phyloP scores from a whole-genome alignment of 331 rosid species.

The Malus hybrid region DNA sequence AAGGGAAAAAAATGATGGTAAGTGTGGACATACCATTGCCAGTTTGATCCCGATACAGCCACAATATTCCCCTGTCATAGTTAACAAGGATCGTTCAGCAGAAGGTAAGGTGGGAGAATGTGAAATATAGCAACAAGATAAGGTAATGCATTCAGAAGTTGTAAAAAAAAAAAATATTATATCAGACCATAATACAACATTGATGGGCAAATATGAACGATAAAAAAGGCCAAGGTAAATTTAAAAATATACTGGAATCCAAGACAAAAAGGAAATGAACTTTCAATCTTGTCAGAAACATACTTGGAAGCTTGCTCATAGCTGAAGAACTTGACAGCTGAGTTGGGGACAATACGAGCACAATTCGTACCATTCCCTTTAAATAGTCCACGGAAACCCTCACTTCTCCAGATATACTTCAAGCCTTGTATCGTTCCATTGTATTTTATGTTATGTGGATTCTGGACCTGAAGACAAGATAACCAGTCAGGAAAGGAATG shows the following conservation, averaged over 20 bases:
- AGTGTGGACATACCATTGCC: conserved; percentile 66
- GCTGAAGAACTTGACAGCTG: conserved; percentile 98
- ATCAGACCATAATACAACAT: neutral
- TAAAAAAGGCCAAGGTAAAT: neutral
- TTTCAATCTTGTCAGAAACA: conserved; percentile 17
- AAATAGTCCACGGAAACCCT: conserved; percentile 92
- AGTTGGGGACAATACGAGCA: conserved; percentile 97
- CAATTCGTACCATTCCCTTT: conserved; percentile 98
- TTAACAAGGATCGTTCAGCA: conserved; percentile 16
- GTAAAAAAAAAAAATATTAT: neutral
- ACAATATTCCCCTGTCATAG: conserved; percentile 68
- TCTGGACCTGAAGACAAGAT: conserved; percentile 71
- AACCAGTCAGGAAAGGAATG: neutral
- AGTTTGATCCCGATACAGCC: conserved; percentile 63
- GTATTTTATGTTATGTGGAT: conserved; percentile 87
- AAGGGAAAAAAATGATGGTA: neutral
- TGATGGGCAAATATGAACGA: neutral
- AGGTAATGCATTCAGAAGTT: neutral
- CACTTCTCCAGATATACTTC: conserved; percentile 93
- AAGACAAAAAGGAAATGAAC: neutral
- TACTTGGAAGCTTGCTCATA: conserved; percentile 97
- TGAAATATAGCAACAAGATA: neutral
- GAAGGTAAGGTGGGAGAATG: neutral
- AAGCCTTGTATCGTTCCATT: conserved; percentile 95
- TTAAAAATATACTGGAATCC: neutral